Evolutionary conservation across 257 asterid genomes (phyloP).

Genomic region (Craterostigma plantagineum): DNA sequence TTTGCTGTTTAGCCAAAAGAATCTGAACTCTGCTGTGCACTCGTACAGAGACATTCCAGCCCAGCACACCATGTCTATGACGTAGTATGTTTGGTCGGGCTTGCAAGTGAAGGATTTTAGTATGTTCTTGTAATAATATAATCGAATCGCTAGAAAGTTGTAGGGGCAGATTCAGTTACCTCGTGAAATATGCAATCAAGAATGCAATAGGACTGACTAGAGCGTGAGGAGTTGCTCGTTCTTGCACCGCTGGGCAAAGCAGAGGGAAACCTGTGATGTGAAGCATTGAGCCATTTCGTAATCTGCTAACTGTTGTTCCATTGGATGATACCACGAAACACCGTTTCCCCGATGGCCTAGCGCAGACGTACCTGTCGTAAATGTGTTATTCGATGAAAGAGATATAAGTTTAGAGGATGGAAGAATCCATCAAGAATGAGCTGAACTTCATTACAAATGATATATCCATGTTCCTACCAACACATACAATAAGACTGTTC

Average conservation of each 20-base stretch:
- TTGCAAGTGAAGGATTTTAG: slow-evolving; percentile 15
- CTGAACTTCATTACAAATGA: too few relatives aligned
- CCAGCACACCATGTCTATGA: slow-evolving; percentile 87
- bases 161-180: slow-evolving; percentile 21
- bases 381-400: neutral
- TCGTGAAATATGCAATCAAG: slow-evolving; percentile 94
- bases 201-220: slow-evolving; percentile 74
- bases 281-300: slow-evolving; percentile 68
- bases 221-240: slow-evolving; percentile 24
- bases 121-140: neutral
- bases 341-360: slow-evolving; percentile 86
- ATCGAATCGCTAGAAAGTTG: too few relatives aligned
- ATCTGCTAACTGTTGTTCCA: slow-evolving; percentile 65
- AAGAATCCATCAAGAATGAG: too few relatives aligned
- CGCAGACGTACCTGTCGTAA: slow-evolving; percentile 55
- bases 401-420: too few relatives aligned
- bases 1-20: slow-evolving; percentile 81
- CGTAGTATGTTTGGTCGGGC: slow-evolving; percentile 78
- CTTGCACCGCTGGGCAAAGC: slow-evolving; percentile 74
- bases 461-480: too few relatives aligned
- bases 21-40: slow-evolving; percentile 85
- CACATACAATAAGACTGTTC: too few relatives aligned
- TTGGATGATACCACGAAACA: slow-evolving; percentile 86
- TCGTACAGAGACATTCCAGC: slow-evolving; percentile 72
- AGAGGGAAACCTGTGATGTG: slow-evolving; percentile 92